Conservation (phyloP, 2,329 filamentous ascomycete genomes). For the Grosmannia penicillata region DNA sequence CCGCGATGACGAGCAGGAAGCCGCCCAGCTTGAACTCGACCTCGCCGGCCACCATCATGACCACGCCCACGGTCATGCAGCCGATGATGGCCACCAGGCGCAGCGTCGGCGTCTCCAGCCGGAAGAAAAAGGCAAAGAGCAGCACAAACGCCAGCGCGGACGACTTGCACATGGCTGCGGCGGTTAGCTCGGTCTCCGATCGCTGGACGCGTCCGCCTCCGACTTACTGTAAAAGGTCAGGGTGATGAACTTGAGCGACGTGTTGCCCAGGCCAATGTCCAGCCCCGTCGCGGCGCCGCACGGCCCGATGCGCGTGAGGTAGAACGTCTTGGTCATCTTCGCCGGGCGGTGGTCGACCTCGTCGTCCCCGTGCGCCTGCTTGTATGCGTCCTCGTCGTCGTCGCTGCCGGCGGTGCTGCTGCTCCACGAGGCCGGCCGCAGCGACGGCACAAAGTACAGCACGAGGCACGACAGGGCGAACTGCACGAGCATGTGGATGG, state of each 20-base stretch:
- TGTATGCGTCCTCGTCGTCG: slow-evolving; percentile 29
- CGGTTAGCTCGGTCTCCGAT: not conserved
- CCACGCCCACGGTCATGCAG: slow-evolving; percentile 81
- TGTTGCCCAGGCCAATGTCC: slow-evolving; percentile 92
- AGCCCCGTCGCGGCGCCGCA: slow-evolving; percentile 87
- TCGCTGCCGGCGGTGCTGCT: slow-evolving; percentile 31
- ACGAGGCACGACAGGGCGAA: slow-evolving; percentile 66
- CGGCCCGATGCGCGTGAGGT: slow-evolving; percentile 78
- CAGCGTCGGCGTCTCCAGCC: slow-evolving; percentile 75
- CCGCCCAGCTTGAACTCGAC: slow-evolving; percentile 76
- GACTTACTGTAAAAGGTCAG: slow-evolving; percentile 82
- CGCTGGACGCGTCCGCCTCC: too few relatives aligned
- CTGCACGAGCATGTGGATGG: slow-evolving; percentile 90
- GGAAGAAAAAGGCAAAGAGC: slow-evolving; percentile 86
- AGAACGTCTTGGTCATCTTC: slow-evolving; percentile 73
- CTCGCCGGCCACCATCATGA: slow-evolving; percentile 98
- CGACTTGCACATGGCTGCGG: slow-evolving; percentile 87
- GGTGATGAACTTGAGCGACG: slow-evolving; percentile 87
- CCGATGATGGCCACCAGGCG: slow-evolving; percentile 76
- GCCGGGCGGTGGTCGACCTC: slow-evolving; percentile 27
- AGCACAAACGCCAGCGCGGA: slow-evolving; percentile 91
- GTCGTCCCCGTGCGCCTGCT: slow-evolving; percentile 27
- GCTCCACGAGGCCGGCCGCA: slow-evolving; percentile 43
- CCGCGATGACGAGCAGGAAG: slow-evolving; percentile 83
- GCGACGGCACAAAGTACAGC: slow-evolving; percentile 66